phyloP scores from a whole-genome alignment of 2,329 filamentous ascomycete genomes.

The Delphinella strobiligena region DNA sequence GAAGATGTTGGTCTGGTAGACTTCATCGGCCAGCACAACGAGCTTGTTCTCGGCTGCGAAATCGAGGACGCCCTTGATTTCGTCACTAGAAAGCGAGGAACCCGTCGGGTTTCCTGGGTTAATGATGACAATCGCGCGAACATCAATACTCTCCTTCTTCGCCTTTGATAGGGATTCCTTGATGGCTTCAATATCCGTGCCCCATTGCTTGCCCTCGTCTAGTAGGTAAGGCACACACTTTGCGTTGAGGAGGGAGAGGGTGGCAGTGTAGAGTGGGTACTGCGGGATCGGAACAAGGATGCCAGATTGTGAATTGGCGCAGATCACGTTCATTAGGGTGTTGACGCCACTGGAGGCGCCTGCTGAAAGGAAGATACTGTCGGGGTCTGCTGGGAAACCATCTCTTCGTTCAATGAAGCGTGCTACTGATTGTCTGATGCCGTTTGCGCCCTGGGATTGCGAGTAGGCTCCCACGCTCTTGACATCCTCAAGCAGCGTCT shows the following conservation, averaged over 20 bases:
- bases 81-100: constrained; percentile 64
- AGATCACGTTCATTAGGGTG: constrained; percentile 83
- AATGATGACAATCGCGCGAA: constrained; percentile 90
- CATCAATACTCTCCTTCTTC: constrained; percentile 64
- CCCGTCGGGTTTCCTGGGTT: constrained; percentile 98
- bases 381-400: constrained; percentile 69
- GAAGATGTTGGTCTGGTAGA: constrained; percentile 99
- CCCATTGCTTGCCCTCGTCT: constrained; percentile 77
- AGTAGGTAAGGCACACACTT: constrained; percentile 87
- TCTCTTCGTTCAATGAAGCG: constrained; percentile 84
- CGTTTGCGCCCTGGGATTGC: constrained; percentile 77
- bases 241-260: constrained; percentile 73
- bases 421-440: constrained; percentile 79
- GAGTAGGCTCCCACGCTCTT: constrained; percentile 95
- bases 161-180: constrained; percentile 62
- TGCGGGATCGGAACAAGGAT: constrained; percentile 93
- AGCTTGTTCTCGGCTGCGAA: constrained; percentile 76
- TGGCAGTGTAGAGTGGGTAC: constrained; percentile 95
- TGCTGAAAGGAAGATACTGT: constrained; percentile 78
- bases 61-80: constrained; percentile 75
- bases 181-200: constrained; percentile 73
- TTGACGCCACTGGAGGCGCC: constrained; percentile 93
- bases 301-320: constrained; percentile 62
- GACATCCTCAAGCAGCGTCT: constrained; percentile 66
- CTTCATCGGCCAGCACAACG: constrained; percentile 88